Evolutionary conservation across 2,329 filamentous ascomycete species (phyloP).

Genomic region (Diaporthe eres): DNA sequence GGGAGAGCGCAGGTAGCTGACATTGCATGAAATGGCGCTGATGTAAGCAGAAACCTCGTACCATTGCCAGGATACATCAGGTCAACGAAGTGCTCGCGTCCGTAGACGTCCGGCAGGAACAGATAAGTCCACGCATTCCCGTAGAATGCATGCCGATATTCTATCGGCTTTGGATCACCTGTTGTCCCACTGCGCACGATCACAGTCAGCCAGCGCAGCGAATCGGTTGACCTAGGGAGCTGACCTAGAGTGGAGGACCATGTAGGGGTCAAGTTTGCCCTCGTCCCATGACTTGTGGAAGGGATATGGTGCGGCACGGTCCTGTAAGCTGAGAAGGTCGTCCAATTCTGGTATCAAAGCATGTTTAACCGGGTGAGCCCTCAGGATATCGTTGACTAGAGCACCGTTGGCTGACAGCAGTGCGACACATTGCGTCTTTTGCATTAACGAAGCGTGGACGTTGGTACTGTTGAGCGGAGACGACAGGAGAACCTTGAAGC

Average conservation of each 20-base stretch:
- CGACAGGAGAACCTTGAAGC: constrained; percentile 43
- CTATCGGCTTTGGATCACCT: constrained; percentile 42
- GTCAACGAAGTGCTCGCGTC: constrained; percentile 27
- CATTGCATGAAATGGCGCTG: constrained; percentile 44
- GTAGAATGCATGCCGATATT: constrained; percentile 28
- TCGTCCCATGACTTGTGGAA: constrained; percentile 44
- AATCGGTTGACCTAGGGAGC: background rate
- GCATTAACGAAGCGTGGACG: constrained; percentile 43
- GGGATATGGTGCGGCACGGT: constrained; percentile 40
- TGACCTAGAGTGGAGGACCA: constrained; percentile 42
- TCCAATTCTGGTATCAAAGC: constrained; percentile 41
- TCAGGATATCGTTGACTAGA: constrained; percentile 42
- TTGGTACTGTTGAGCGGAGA: constrained; percentile 44
- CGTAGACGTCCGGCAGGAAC: constrained; percentile 33
- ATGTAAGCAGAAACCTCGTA: constrained; percentile 40
- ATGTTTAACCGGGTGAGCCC: constrained; percentile 15
- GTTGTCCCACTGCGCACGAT: constrained; percentile 42
- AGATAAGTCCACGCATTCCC: constrained; percentile 18
- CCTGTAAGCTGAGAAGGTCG: constrained; percentile 35
- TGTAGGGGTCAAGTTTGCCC: constrained; percentile 39
- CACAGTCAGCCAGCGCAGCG: background rate
- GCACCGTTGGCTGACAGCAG: constrained; percentile 42
- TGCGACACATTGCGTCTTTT: constrained; percentile 40
- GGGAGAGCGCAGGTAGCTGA: constrained; percentile 36
- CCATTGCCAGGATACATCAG: constrained; percentile 34